A percentile compares a stretch with the other conserved stretches of the same genome.
These are phyloP conservation scores for Calonectria fujianensis DNA, from an alignment of 2,329 filamentous ascomycete species.

Conservation along the genomic window DNA sequence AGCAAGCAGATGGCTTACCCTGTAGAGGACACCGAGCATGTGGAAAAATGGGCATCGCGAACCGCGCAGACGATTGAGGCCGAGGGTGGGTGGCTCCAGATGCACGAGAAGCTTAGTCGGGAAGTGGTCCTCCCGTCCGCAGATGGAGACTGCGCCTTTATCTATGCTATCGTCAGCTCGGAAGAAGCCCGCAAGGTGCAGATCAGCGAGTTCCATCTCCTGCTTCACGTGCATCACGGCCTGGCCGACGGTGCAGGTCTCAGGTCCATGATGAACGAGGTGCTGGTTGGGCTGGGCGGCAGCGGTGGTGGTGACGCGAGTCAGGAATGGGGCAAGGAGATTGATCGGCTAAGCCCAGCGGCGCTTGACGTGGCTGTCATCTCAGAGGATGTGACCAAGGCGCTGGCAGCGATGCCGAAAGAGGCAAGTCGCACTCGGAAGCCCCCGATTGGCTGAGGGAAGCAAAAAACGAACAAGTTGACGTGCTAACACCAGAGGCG, in stretches of 20 bases:
- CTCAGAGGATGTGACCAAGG: slow-evolving; percentile 21
- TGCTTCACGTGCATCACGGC: slow-evolving; percentile 31
- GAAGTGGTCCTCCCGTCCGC: slow-evolving; percentile 19
- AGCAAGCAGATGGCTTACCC: slow-evolving; percentile 30
- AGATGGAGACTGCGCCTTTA: slow-evolving; percentile 32
- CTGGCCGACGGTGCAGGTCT: slow-evolving; percentile 26
- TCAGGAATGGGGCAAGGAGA: slow-evolving; percentile 25
- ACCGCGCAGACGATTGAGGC: background rate
- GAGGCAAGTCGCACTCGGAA: slow-evolving; percentile 18
- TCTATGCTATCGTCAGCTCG: slow-evolving; percentile 25
- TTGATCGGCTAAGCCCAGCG: slow-evolving; percentile 31
- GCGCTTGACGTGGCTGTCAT: slow-evolving; percentile 28
- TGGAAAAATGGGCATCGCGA: slow-evolving; percentile 29
- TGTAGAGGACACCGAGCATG: slow-evolving; percentile 6
- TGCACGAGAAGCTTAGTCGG: slow-evolving; percentile 25
- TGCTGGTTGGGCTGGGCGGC: slow-evolving; percentile 9
- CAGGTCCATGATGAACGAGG: slow-evolving; percentile 31
- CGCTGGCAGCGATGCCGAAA: slow-evolving; percentile 27
- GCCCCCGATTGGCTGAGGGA: background rate
- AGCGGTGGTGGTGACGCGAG: background rate
- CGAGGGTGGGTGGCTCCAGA: slow-evolving; percentile 2
- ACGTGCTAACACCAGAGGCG: slow-evolving; percentile 9
- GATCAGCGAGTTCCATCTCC: slow-evolving; percentile 33
- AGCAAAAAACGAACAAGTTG: background rate
- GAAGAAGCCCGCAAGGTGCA: slow-evolving; percentile 16